Evolutionary conservation across 768 basidiomycete species (phyloP).

Genomic region (Trametopsis cervina): DNA sequence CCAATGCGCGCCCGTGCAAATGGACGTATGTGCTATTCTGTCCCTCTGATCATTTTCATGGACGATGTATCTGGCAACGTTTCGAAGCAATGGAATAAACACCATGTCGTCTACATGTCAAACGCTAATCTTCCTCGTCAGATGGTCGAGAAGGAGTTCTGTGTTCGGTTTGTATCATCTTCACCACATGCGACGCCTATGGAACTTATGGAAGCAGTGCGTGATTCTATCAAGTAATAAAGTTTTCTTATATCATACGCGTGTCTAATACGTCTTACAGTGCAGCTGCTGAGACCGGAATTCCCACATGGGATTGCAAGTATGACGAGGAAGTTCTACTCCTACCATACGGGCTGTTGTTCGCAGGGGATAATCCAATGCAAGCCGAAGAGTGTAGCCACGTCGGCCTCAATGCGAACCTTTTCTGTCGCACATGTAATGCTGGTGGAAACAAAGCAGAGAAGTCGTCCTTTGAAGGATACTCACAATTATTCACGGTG

Average conservation of each 20-base stretch:
- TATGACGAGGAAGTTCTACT: no score
- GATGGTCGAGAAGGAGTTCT: constrained; percentile 27
- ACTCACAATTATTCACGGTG: no score
- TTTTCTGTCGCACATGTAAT: constrained; percentile 27
- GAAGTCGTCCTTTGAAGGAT: constrained; percentile 24
- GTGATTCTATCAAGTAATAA: no score
- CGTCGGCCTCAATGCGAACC: constrained; percentile 26
- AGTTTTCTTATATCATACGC: no score
- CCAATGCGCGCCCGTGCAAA: constrained; percentile 12
- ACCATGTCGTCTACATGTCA: constrained; percentile 28
- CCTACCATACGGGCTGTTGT: constrained; percentile 18
- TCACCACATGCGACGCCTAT: constrained; percentile 30
- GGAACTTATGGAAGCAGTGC: constrained; percentile 28
- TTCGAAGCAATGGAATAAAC: constrained; percentile 33
- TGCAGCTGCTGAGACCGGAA: no score
- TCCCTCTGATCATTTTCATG: constrained; percentile 26
- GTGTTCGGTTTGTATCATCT: constrained; percentile 22
- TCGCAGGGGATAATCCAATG: constrained; percentile 30
- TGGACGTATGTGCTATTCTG: constrained; percentile 17
- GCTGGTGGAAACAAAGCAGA: constrained; percentile 21
- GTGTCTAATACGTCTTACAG: no score
- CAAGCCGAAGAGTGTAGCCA: constrained; percentile 30
- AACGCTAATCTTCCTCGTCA: constrained; percentile 25
- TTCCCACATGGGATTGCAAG: no score
- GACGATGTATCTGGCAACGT: constrained; percentile 31